Base-by-base conservation (phyloP, 805 yeast genomes). In the Myxozyma lipomycoides region DNA sequence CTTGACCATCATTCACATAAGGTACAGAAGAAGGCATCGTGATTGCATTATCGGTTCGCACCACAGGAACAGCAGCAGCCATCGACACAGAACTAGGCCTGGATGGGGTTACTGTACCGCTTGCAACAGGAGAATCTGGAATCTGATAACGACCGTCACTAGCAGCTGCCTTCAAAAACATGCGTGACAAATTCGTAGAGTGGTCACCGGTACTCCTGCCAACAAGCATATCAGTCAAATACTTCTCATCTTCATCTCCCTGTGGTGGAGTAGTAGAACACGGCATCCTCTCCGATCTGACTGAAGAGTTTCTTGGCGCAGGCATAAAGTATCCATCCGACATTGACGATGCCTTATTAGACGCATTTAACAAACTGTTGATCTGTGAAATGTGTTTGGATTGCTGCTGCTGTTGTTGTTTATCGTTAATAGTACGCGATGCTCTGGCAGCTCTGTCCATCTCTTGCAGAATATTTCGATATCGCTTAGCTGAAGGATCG, bases 391-490 rank as follows among this genome's bases (percentile, higher is more conserved):
- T 52, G 17, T 52, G 52, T 21, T 46, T 47, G 43, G 37, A 35
- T 19, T 50, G 46, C 22, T 41, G 43, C 19, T 32, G 37, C 32
- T 28, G 32, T 7, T 9, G 12, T 12, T 7, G 32, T 15, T 35
- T 35, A 6, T 35, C 42, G 40, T 54, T 54, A 10, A 54, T 21
- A 4, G 55, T 52, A 10, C 58, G 51, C 30, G 58, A 46, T 5
- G 58, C 58, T n/a, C 58, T 44, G n/a, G 58, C 58, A 6, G 58
- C 58, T 22, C 58, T 49, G 35, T 54, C 58, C 58, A 54, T 54
- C 23, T 54, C 58, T 23, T 54, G 58, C 36, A 54, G 41, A 41
- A 54, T 54, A 22, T 47, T 51, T 7, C 58, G 49, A 39, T 54
- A 54, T 7, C 58, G 52, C 32, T 54, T 54, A 15, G 58, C 58